phyloP scores from a whole-genome alignment of 257 asterid genomes.

The Solanum dulcamara region DNA sequence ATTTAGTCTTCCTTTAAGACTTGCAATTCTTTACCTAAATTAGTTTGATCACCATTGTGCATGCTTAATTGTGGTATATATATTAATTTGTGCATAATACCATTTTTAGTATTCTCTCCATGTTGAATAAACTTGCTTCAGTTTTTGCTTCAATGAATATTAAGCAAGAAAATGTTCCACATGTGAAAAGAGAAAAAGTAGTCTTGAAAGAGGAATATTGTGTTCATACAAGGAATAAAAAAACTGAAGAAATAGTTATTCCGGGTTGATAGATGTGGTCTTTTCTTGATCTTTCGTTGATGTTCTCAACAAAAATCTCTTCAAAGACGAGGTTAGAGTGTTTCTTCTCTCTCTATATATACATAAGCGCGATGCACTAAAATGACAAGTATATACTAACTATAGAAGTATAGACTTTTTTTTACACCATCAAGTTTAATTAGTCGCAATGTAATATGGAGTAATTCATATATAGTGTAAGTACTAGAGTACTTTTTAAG shows the following conservation, averaged over 20 bases:
- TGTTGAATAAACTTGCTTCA: background rate
- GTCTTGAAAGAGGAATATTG: background rate
- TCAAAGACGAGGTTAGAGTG: constrained; percentile 18
- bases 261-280: background rate
- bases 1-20: background rate
- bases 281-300: constrained; percentile 36
- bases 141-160: background rate
- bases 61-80: background rate
- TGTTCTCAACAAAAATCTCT: constrained; percentile 24
- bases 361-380: background rate
- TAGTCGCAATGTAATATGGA: background rate
- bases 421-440: background rate
- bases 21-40: background rate
- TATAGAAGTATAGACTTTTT: background rate
- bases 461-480: background rate
- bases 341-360: background rate
- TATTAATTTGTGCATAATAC: too few species aligned
- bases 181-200: background rate
- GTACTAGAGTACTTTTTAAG: too few species aligned
- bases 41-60: background rate
- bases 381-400: background rate
- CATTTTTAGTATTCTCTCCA: background rate
- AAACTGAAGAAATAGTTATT: background rate
- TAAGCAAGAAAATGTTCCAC: background rate
- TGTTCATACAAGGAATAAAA: background rate